Base-by-base conservation (phyloP, 148 eudicot species). In the Mesembryanthemum crystallinum region DNA sequence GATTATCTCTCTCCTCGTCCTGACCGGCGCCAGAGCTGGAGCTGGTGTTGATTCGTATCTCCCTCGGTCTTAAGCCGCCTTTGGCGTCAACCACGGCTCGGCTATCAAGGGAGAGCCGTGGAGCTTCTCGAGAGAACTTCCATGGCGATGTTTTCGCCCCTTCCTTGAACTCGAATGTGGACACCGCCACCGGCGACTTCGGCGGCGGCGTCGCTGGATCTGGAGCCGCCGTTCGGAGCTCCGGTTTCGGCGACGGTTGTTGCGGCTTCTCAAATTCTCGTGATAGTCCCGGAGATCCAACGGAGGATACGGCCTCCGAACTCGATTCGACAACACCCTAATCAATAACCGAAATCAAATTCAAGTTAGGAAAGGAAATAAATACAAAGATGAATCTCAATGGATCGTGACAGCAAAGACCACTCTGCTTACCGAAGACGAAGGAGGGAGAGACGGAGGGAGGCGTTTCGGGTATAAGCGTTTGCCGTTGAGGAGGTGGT, bases 81-180 rank as follows among this genome's bases (percentile, higher is more conserved):
- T 87, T 92, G 0, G 85, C 87, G 47, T 92, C 99, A 1, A 84
- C 81, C 1, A 82, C 74, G 0, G 96, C 94, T 60, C 96, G 76
- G 76, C 99, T 95, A 49, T 95, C 99, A 3, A 95, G 86, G 3
- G 99, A 95, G 13, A 95, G 82, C 65, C 99, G 73, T 10, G 96
- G 96, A 9, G 96, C 82, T 76, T 94, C 97, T 64, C 88, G 85
- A 17, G 81, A 35, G 76, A 95, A 89, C 78, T 92, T 95, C 99
- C 99, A 88, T 12, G 97, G 88, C 21, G 88, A 79, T 67, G n/a
- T n/a, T n/a, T 80, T 87, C 1, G 80, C 32, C 30, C 85, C 86
- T 52, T 84, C 88, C 37, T 82, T 91, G 42, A 82, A 17, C 72
- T 84, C 90, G 9, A 84, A 78, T 5, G 84, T 12, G 10, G 87